Evolutionary conservation across 768 basidiomycete species (phyloP), one percentile per base, ranked within the genome.

Genomic region (Auriscalpium vulgare): DNA sequence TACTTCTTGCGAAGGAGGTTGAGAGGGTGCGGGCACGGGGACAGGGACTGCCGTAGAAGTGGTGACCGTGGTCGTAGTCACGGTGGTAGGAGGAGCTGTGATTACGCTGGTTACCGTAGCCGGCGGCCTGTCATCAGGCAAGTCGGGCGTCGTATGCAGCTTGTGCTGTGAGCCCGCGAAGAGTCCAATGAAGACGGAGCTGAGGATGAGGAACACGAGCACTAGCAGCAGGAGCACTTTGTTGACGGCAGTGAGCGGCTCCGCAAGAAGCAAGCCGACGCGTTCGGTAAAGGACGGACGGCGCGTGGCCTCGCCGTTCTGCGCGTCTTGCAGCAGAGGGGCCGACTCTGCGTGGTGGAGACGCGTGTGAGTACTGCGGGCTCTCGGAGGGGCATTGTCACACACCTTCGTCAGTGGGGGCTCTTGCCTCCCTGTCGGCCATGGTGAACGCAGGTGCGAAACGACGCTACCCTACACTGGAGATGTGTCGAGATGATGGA

Each of bases 111-210:
- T 75, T 37, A 73, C 64, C 10, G 78, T 67, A 49, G 78, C 74
- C 10, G 73, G 63, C 7, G 72, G 60, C 38, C 56, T 66, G 23
- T 69, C 71, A 34, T 70, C 74, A 11, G 76, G 70, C 47, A 73
- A 74, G 17, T 67, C 69, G 14, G 62, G 65, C 54, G 75, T 75
- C n/a, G 76, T 64, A 58, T 81, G 80, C 52, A 93, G 77, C 58
- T 83, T 85, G 65, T 89, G 87, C 67, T 91, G 83, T 1, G 87
- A 85, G 10, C 97, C 97, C 36, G 92, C 87, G 69, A 94, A 97
- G 5, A 99, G 75, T 10, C 95, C 95, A 58, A 95, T 85, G 70
- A 95, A 95, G n/a, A 91, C 78, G 8, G 90, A 88, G 61, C 82
- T 84, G 49, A 92, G 77, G 47, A 97, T 78, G 13, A 98, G 77